Base-by-base conservation (phyloP, 2,329 filamentous ascomycete species). In the Truncatella angustata region DNA sequence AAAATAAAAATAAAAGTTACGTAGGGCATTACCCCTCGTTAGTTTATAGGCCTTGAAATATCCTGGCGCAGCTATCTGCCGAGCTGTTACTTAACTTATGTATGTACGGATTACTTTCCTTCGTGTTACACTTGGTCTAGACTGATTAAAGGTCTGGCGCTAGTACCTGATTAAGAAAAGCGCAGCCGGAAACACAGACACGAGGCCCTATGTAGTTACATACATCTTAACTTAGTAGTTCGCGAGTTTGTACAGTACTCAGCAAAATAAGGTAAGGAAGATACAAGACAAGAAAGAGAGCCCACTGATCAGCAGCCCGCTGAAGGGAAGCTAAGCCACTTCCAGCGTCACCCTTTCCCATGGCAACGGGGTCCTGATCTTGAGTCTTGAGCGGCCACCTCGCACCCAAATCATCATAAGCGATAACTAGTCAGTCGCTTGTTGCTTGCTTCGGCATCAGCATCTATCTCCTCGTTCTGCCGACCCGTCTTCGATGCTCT, bases 331-430 rank as follows among this genome's bases (percentile, higher is more conserved):
- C 28, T 12, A 7, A 12, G 28, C 28, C 28, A 6, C 28, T 32
- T 32, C 7, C 28, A 43, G 40, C 23, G 23, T 43, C 40, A 26
- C 40, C 21, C 40, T 43, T 43, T 43, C 40, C 40, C 40, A 43
- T 43, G 40, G 40, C 40, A 43, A 43, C 40, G 40, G 40, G 40
- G n/a, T 12, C 40, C 23, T 43, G 40, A 28, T 43, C 23, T 43
- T 43, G 40, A 43, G 40, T 23, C 40, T 43, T 24, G 39, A 43
- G 9, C 39, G 18, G 14, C 40, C 20, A n/a, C 23, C 14, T 16
- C 10, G 12, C 40, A 28, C 24, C 23, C 12, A n/a, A 16, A 11
- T 43, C 40, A 43, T 43, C 21, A 6, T 9, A 18, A 11, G 12
- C 21, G 11, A 43, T 16, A 21, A 16, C 21, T 23, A 43, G 20